Evolutionary conservation across 2,329 filamentous ascomycete species (phyloP).

Genomic region (Sporothrix schenckii): DNA sequence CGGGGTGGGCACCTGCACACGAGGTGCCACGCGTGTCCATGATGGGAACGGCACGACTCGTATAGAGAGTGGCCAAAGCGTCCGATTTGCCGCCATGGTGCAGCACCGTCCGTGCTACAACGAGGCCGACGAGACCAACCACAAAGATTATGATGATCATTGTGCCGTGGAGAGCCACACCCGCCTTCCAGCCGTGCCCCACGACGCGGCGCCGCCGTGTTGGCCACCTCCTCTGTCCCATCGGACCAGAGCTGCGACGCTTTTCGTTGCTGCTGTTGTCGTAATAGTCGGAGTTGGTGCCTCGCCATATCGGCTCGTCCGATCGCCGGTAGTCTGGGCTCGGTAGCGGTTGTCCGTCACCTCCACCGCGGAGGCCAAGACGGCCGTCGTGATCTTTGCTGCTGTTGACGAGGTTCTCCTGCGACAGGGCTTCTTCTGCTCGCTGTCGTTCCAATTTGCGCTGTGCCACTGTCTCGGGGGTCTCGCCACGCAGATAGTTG

Average conservation of each 20-base stretch:
- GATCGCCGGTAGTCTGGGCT: conserved; percentile 18
- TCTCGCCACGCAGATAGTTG: conserved; percentile 59
- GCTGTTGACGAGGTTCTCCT: background rate
- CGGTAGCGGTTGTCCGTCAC: background rate
- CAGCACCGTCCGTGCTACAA: conserved; percentile 40
- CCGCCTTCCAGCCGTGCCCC: conserved; percentile 53
- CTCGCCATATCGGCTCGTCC: conserved; percentile 15
- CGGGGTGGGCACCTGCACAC: conserved; percentile 41
- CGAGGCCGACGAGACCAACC: conserved; percentile 45
- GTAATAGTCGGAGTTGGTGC: background rate
- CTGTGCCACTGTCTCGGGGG: conserved; percentile 55
- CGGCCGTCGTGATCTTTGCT: background rate
- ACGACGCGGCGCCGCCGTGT: conserved; percentile 27
- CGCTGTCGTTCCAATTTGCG: conserved; percentile 46
- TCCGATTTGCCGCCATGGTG: conserved; percentile 34
- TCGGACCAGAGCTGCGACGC: background rate
- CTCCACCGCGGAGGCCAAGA: conserved; percentile 1
- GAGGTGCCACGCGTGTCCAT: conserved; percentile 43
- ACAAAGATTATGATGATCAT: conserved; percentile 47
- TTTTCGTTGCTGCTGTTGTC: background rate
- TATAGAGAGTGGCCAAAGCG: conserved; percentile 37
- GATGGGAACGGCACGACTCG: conserved; percentile 41
- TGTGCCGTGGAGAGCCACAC: conserved; percentile 50
- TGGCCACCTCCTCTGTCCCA: background rate
- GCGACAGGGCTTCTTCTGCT: conserved; percentile 37